Base-by-base conservation (phyloP, 129 eudicot genomes). In the Rutidosis leptorrhynchoides region DNA sequence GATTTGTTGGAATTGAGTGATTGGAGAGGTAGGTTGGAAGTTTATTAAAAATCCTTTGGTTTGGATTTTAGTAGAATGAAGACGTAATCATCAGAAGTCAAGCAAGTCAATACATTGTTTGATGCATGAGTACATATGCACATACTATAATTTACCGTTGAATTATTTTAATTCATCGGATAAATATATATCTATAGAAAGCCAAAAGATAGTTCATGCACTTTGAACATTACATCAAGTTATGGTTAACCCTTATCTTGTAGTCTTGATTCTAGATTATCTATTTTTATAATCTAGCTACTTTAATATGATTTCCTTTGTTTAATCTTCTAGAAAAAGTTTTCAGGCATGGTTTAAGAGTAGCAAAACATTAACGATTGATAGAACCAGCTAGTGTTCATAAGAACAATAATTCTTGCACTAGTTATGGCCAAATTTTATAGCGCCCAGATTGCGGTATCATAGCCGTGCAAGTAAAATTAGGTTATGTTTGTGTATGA, bases 41-140 rank as follows among this genome's bases (percentile, higher is more conserved):
- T 59, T 73, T 68, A 28, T 48, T 9, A 5, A 64, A 84, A 78
- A 84, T 84, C 76, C 90, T 74, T 2, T 17, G 4, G 35, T 72
- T 78, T 81, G 90, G 86, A 78, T 30, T 48, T 35, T 32, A 52
- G 77, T 25, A 37, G 23, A 58, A 17, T 23, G 25, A n/a, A 46
- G 43, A 58, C 67, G 64, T 17, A 37, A 5, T 33, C 37, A 32
- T 37, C 16, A 37, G 2, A 32, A 27, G 62, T 43, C 59, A 66
- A 28, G 59, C 65, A 55, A 65, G 78, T 74, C 72, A 58, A 74
- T 45, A 46, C 10, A 60, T 19, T 59, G 56, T 49, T 17, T 58
- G 42, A 48, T 15, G 10, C 29, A 58, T 52, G 54, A n/a, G 37
- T 63, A 26, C 62, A 24, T 49, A 24, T 67, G 69, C 22, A 59